Conservation (phyloP, 2,329 filamentous ascomycete species). For the Diplodia intermedia region DNA sequence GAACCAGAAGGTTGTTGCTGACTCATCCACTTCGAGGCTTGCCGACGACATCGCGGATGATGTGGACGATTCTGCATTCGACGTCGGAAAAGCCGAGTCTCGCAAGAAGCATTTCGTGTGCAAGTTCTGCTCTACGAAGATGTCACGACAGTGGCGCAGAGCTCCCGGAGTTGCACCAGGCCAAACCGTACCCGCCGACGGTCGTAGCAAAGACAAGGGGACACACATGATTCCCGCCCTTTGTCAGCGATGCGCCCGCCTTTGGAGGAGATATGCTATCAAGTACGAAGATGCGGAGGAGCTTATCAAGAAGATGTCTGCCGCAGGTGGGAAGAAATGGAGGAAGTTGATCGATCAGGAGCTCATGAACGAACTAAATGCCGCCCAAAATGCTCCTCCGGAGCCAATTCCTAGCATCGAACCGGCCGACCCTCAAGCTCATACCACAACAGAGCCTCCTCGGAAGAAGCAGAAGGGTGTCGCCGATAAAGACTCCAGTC, state of each 20-base stretch:
- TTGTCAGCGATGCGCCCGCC: conserved; percentile 85
- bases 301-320: conserved; percentile 82
- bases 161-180: conserved; percentile 80
- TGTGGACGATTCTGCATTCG: conserved; percentile 93
- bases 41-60: conserved; percentile 93
- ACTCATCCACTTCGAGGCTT: conserved; percentile 69
- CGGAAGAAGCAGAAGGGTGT: conserved; percentile 66
- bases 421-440: conserved; percentile 38
- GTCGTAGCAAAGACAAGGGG: conserved; percentile 79
- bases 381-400: conserved; percentile 44
- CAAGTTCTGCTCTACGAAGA: conserved; percentile 85
- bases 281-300: conserved; percentile 96
- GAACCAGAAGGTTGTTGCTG: conserved; percentile 74
- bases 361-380: conserved; percentile 71
- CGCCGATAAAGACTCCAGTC: conserved; percentile 58
- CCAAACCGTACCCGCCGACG: conserved; percentile 71
- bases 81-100: conserved; percentile 79
- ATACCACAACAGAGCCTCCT: conserved; percentile 54
- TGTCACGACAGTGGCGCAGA: conserved; percentile 88
- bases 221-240: conserved; percentile 78
- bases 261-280: conserved; percentile 96
- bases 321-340: conserved; percentile 80
- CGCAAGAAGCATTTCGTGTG: conserved; percentile 88
- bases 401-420: conserved; percentile 34
- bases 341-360: conserved; percentile 93